phyloP scores from a whole-genome alignment of 2,329 filamentous ascomycete genomes.

The Daldinia sp. region DNA sequence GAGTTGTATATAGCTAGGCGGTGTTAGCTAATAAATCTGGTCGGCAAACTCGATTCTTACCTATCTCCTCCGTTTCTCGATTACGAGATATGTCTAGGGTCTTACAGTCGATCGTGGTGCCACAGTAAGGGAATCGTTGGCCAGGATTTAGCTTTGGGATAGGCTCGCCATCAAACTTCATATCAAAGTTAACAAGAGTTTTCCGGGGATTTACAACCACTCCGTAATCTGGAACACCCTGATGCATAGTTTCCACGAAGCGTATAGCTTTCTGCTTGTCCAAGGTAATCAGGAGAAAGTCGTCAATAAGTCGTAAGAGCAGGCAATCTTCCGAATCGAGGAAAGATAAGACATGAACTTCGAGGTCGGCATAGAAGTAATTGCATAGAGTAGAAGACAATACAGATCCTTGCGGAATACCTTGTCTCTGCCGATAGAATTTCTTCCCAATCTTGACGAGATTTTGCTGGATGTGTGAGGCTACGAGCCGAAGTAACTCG shows the following conservation, averaged over 20 bases:
- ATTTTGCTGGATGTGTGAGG: slow-evolving; percentile 85
- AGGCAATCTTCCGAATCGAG: slow-evolving; percentile 70
- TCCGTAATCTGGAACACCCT: slow-evolving; percentile 82
- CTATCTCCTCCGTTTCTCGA: slow-evolving; percentile 59
- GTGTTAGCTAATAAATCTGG: slow-evolving; percentile 24
- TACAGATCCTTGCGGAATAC: slow-evolving; percentile 94
- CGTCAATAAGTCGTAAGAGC: slow-evolving; percentile 87
- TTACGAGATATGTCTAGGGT: slow-evolving; percentile 83
- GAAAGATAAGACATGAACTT: slow-evolving; percentile 76
- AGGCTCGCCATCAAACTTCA: slow-evolving; percentile 64
- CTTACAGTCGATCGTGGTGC: slow-evolving; percentile 77
- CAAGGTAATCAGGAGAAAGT: slow-evolving; percentile 89
- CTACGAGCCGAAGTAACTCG: slow-evolving; percentile 75
- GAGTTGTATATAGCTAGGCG: slow-evolving; percentile 71
- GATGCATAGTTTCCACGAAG: slow-evolving; percentile 86
- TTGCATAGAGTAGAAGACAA: slow-evolving; percentile 90
- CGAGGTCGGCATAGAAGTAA: slow-evolving; percentile 94
- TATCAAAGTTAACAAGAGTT: slow-evolving; percentile 85
- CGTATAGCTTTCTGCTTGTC: slow-evolving; percentile 72
- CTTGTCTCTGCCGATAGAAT: slow-evolving; percentile 86
- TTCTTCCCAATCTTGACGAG: slow-evolving; percentile 89
- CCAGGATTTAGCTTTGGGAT: slow-evolving; percentile 62
- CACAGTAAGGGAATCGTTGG: slow-evolving; percentile 86
- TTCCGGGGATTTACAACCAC: slow-evolving; percentile 82
- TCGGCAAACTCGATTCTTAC: slow-evolving; percentile 57